Evolutionary conservation across 208 protist species (phyloP), one percentile per base, ranked within the genome.

Genomic region (Trypanosoma vivax): DNA sequence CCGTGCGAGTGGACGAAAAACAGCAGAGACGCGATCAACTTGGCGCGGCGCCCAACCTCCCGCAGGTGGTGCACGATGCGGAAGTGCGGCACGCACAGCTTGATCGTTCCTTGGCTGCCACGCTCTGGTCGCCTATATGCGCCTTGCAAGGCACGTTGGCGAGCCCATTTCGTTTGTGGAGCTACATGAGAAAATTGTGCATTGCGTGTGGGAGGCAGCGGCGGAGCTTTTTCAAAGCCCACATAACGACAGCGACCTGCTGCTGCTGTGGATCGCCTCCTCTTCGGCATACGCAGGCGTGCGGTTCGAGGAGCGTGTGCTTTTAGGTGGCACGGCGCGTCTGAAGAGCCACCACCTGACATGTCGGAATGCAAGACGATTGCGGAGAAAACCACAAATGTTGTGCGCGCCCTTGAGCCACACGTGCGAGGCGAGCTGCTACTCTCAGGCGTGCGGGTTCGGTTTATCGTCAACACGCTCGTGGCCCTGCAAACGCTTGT

Each of bases 201-300:
- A 51, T 19, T 31, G 6, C 6, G 41, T 29, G n/a, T 24, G 38
- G 28, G 10, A 5, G 2, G 42, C 43, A n/a, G 34, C 21, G 13
- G 33, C 18, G 14, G 5, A 7, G 5, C n/a, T 51, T 39, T 14
- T 33, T 19, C 21, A 23, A 1, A 16, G 11, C 24, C 33, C 19
- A 11, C 6, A 37, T 28, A 50, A 39, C 7, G 42, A 57, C 7
- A 42, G 65, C 16, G 65, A 71, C 48, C 11, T 41, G n/a, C 10
- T 71, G 31, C 46, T 65, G 31, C 45, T 71, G 43, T 71, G 65
- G 65, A 37, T 71, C 5, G 50, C 35, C 28, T 39, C 48, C 11
- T 43, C 13, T 13, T 49, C 65, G 13, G 39, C 21, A 31, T 25
- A 18, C 21, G 27, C 43, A 28, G 56, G 57, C 7, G n/a, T 58